These are phyloP conservation scores for Psidium friedrichsthalianum DNA, from an alignment of 345 rosid species.

Conservation along the genomic window DNA sequence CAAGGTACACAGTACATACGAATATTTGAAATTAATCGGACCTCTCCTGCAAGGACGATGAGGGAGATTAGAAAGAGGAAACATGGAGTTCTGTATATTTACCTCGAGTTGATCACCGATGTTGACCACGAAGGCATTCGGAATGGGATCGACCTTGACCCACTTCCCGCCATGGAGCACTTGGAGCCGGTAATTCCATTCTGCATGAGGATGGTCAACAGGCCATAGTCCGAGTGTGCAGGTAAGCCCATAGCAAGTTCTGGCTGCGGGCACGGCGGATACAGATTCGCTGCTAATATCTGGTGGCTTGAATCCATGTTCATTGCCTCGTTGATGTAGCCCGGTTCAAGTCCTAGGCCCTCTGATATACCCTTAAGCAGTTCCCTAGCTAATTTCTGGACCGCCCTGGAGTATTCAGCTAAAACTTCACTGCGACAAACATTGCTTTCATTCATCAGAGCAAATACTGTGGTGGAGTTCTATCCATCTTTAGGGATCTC, in stretches of 20 bases:
- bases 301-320: slow-evolving; percentile 17
- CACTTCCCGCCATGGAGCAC: slow-evolving; percentile 27
- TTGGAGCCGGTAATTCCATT: slow-evolving; percentile 28
- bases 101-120: slow-evolving; percentile 2
- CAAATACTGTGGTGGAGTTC: not conserved
- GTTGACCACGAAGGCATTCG: slow-evolving; percentile 28
- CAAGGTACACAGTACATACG: not conserved
- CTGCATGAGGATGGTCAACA: slow-evolving; percentile 28
- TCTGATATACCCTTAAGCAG: slow-evolving; percentile 31
- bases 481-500: not conserved
- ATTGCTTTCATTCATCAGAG: not conserved
- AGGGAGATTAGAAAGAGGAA: not conserved
- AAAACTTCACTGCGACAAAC: slow-evolving; percentile 11
- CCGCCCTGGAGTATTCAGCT: slow-evolving; percentile 10
- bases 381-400: slow-evolving; percentile 14
- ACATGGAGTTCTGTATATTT: not conserved
- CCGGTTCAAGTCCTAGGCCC: slow-evolving; percentile 26
- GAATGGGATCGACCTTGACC: slow-evolving; percentile 14
- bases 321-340: slow-evolving; percentile 13
- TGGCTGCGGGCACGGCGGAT: slow-evolving; percentile 44
- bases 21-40: not conserved
- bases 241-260: slow-evolving; percentile 37
- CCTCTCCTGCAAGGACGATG: not conserved
- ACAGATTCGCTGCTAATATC: slow-evolving; percentile 12
- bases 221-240: slow-evolving; percentile 41